phyloP scores from a whole-genome alignment of 2,329 filamentous ascomycete genomes.

The Apiospora arundinis region DNA sequence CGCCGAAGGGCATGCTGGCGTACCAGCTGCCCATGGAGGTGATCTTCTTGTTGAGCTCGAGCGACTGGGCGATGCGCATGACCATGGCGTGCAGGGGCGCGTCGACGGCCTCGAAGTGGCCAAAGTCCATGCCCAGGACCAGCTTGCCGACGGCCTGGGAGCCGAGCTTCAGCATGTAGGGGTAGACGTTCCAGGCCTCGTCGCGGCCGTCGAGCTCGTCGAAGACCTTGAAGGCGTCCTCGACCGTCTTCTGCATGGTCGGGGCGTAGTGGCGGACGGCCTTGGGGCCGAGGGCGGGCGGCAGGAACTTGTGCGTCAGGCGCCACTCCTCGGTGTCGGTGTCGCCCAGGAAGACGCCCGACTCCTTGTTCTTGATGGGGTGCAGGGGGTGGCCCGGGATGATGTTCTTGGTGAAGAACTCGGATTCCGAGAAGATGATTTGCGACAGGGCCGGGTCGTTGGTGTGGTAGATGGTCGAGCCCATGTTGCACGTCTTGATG shows the following conservation, averaged over 20 bases:
- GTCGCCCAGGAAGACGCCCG: constrained; percentile 55
- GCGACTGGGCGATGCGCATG: constrained; percentile 52
- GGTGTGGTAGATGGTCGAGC: constrained; percentile 55
- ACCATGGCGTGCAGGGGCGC: constrained; percentile 59
- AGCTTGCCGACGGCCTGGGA: constrained; percentile 53
- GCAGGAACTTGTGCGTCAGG: constrained; percentile 65
- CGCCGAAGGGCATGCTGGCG: constrained; percentile 61
- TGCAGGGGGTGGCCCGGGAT: constrained; percentile 55
- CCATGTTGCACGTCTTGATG: constrained; percentile 59
- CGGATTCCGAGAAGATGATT: constrained; percentile 54
- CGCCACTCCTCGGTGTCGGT: constrained; percentile 58
- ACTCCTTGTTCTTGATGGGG: constrained; percentile 49
- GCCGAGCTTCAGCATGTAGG: constrained; percentile 57
- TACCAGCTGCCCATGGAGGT: constrained; percentile 63
- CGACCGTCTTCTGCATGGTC: constrained; percentile 61
- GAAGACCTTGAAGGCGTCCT: constrained; percentile 56
- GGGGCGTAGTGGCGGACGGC: constrained; percentile 67
- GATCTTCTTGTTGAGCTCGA: constrained; percentile 66
- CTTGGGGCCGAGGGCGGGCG: constrained; percentile 63
- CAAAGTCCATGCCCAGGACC: constrained; percentile 52
- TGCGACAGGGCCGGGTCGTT: constrained; percentile 55
- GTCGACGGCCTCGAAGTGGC: constrained; percentile 51
- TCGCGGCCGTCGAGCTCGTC: constrained; percentile 56
- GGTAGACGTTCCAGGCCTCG: constrained; percentile 56
- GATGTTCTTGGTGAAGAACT: constrained; percentile 61